Conservation (phyloP, 495 filamentous ascomycete genomes). For the Lichenothelia convexa region DNA sequence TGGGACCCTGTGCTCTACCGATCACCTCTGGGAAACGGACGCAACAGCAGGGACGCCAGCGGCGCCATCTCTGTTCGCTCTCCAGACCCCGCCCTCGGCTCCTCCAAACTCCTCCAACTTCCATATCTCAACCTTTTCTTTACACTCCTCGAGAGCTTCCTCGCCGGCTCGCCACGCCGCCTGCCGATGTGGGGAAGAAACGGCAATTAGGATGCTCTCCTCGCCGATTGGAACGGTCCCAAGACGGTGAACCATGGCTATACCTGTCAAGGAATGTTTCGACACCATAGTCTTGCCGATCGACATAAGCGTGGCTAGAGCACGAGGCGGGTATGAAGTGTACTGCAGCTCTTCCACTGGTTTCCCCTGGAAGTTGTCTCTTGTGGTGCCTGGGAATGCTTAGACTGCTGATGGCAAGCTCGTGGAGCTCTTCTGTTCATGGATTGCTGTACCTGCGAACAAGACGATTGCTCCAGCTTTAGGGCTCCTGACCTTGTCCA, state of each 20-base stretch:
- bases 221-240: conserved; percentile 73
- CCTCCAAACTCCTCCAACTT: conserved; percentile 78
- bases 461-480: conserved; percentile 76
- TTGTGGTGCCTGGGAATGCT: conserved; percentile 52
- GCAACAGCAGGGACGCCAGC: no score
- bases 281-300: conserved; percentile 43
- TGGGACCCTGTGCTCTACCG: no score
- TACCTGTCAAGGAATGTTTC: conserved; percentile 44
- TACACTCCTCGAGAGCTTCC: conserved; percentile 74
- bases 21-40: no score
- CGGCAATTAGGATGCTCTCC: conserved; percentile 82
- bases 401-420: background rate
- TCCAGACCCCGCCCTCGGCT: conserved; percentile 63
- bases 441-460: conserved; percentile 44
- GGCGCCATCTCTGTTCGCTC: conserved; percentile 70
- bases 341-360: conserved; percentile 66
- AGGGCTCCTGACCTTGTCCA: conserved; percentile 53
- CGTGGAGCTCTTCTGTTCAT: background rate
- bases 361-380: conserved; percentile 60
- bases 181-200: conserved; percentile 68
- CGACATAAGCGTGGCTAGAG: conserved; percentile 51
- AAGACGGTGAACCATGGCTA: conserved; percentile 73
- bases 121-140: conserved; percentile 81
- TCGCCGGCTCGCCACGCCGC: conserved; percentile 81
- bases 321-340: conserved; percentile 59